phyloP scores from a whole-genome alignment of 73 alveolate genomes.

The Uronychia setigera region DNA sequence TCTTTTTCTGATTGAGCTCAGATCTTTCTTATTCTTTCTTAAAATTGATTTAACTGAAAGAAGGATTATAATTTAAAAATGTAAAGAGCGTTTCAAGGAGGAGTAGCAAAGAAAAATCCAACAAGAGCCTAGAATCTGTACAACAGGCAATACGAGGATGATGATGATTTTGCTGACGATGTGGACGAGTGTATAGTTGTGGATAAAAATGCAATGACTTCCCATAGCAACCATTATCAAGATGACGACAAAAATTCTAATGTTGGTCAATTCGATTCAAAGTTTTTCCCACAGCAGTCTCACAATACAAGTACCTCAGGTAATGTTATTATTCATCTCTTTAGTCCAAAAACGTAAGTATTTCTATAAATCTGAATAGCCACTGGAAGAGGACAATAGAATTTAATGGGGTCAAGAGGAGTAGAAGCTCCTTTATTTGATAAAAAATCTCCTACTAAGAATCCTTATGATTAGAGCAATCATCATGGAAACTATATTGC shows the following conservation, averaged over 20 bases:
- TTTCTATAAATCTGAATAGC: too few species aligned
- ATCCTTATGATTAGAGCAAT: slow-evolving; percentile 4
- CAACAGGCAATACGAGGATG: not conserved
- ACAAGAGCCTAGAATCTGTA: not conserved
- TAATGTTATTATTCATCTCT: too few species aligned
- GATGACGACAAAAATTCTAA: not conserved
- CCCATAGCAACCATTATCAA: not conserved
- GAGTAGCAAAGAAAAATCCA: not conserved
- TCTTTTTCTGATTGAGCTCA: not conserved
- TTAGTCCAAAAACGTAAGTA: too few species aligned
- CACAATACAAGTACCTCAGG: too few species aligned
- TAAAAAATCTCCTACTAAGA: slow-evolving; percentile 13
- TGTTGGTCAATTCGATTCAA: not conserved
- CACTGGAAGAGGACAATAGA: too few species aligned
- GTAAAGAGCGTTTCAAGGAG: not conserved
- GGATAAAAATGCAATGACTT: not conserved
- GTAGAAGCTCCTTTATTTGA: slow-evolving; percentile 27
- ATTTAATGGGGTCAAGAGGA: slow-evolving; percentile 16
- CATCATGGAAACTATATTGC: not conserved
- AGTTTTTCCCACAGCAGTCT: not conserved
- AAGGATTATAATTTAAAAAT: not conserved
- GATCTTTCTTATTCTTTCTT: too few species aligned
- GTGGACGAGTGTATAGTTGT: not conserved
- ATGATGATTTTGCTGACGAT: not conserved
- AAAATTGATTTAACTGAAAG: not conserved